Percentiles rank a stretch among this genome's conserved stretches.
Evolutionary conservation across 352 stramenopile species (phyloP).

Genomic region (Globisporangium acanthophoron): DNA sequence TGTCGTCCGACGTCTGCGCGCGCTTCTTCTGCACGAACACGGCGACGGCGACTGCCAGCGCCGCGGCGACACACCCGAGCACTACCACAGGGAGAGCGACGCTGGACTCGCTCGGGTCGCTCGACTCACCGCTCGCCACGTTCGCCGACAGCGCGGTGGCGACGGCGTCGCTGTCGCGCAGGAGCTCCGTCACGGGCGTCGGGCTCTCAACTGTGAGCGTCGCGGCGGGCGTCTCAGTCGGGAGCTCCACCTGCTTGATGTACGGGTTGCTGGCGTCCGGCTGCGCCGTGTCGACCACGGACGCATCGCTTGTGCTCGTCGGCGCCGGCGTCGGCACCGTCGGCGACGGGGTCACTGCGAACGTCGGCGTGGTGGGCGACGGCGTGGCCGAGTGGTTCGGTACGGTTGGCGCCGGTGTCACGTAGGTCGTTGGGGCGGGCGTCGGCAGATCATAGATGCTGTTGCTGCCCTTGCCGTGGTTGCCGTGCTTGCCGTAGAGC

Average conservation of each 20-base stretch:
- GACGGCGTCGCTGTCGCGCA: constrained; percentile 10
- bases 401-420: constrained; percentile 9
- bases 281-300: neutral
- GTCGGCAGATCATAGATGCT: neutral
- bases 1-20: neutral
- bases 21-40: constrained; percentile 15
- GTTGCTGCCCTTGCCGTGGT: neutral
- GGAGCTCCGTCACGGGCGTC: neutral
- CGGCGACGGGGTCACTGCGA: constrained; percentile 3
- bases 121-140: neutral
- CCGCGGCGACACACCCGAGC: constrained; percentile 12
- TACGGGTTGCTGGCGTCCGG: constrained; percentile 4
- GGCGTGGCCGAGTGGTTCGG: neutral
- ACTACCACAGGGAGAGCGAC: constrained; percentile 8
- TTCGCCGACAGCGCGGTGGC: constrained; percentile 2
- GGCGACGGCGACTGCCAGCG: constrained; percentile 9
- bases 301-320: constrained; percentile 5
- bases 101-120: neutral
- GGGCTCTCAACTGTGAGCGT: constrained; percentile 8
- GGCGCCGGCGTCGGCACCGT: constrained; percentile 1
- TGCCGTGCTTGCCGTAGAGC: constrained; percentile 11
- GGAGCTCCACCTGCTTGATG: constrained; percentile 15
- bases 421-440: constrained; percentile 11
- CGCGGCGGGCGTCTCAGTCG: constrained; percentile 1
- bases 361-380: constrained; percentile 5